Conservation (phyloP, 208 protist genomes). For the Trypanosoma mega region DNA sequence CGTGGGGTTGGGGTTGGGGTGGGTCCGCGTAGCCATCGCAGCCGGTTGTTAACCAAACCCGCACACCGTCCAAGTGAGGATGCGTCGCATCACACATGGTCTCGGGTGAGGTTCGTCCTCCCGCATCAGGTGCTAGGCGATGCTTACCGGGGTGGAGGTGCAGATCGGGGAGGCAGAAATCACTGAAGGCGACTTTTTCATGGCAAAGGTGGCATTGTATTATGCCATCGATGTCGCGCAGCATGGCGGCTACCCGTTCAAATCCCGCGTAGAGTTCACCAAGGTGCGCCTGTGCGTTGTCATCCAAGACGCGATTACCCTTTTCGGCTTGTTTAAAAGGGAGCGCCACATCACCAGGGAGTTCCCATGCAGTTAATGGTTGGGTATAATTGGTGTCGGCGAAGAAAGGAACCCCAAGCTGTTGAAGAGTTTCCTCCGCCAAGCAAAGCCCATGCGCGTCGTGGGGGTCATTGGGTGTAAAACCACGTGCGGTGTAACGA, state of each 20-base stretch:
- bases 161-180: no score
- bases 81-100: no score
- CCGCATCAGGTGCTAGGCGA: no score
- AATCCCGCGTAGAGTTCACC: not conserved
- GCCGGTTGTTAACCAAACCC: no score
- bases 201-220: no score
- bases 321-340: not conserved
- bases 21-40: no score
- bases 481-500: conserved; percentile 12
- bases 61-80: no score
- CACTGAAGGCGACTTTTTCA: no score
- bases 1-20: not conserved
- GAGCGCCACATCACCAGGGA: not conserved
- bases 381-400: conserved; percentile 8
- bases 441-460: conserved; percentile 14
- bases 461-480: conserved; percentile 16
- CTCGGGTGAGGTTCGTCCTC: no score
- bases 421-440: conserved; percentile 6
- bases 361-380: conserved; percentile 7
- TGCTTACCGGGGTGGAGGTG: no score
- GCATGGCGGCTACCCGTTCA: no score
- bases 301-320: not conserved
- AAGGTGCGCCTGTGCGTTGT: not conserved
- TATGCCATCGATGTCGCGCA: no score
- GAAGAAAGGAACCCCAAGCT: conserved; percentile 8